Evolutionary conservation across 1,284 basidiomycete genomes (phyloP), one percentile per base, ranked within the genome.

Genomic region (Chondrostereum purpureum): DNA sequence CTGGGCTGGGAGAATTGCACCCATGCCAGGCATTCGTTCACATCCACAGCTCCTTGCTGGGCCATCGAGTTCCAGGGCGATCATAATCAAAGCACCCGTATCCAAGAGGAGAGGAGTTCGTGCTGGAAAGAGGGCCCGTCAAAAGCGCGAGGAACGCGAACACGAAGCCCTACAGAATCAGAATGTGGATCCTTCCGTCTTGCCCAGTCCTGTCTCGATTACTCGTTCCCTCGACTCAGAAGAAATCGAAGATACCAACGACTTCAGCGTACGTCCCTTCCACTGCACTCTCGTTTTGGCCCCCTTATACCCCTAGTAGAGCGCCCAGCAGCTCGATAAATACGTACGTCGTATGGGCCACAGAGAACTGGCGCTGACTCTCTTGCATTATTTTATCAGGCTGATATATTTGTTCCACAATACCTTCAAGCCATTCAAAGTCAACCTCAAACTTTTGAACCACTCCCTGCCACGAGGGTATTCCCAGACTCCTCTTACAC

Each of bases 371-470:
- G 21, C 35, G 37, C 31, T 38, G n/a, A 46, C 46, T 36, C 35
- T 47, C 18, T 2, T 42, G 27, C 14, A 8, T 24, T 42, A 11
- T 40, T 19, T 24, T 42, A 11, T 40, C 16, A 73, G 70, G 70
- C 71, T 49, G 66, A 70, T 39, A 57, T 62, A 35, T 73, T 68
- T 54, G 58, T 70, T 47, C 71, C 69, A 38, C 63, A 68, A 54
- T 71, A 67, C 57, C 59, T 73, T 47, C 64, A 63, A 62, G 64
- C 69, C 49, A 67, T 73, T 16, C 70, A 73, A 63, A 67, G 60
- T 49, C 63, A 65, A 55, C 54, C 61, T 39, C 68, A 72, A 54
- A 56, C 54, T 21, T 59, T 73, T 45, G 53, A 59, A 37, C 62
- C 67, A 48, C 56, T 71, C 22, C 61, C 65, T n/a, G 59, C 70